Percentiles rank a stretch among this genome's conserved stretches.
Evolutionary conservation across 2,329 filamentous ascomycete species (phyloP).

Genomic region (Hortaea sp.): DNA sequence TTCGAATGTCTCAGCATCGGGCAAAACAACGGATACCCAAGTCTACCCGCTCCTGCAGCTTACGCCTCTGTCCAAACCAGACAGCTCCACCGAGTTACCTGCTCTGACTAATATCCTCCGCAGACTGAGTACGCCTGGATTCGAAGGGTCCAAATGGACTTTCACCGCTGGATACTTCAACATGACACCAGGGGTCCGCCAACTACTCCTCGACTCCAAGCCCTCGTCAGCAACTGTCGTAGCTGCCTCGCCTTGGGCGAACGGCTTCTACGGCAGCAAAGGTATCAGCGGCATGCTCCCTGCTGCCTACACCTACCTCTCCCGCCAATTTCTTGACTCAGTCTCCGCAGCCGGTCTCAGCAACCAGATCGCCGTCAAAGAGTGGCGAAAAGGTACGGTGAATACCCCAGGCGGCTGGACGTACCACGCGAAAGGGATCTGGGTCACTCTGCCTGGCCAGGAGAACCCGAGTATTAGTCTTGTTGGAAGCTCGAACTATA

Average conservation of each 20-base stretch:
- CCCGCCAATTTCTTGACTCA: conserved; percentile 65
- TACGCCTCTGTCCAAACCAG: conserved; percentile 68
- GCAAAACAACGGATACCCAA: conserved; percentile 49
- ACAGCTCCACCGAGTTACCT: conserved; percentile 81
- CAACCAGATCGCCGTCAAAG: conserved; percentile 60
- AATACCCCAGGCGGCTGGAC: conserved; percentile 82
- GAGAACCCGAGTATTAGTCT: conserved; percentile 65
- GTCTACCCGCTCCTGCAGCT: conserved; percentile 84
- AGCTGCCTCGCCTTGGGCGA: conserved; percentile 85
- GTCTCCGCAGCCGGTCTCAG: conserved; percentile 44
- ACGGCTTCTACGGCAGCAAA: conserved; percentile 84
- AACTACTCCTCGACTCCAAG: conserved; percentile 65
- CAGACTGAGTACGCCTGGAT: conserved; percentile 50
- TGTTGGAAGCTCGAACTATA: conserved; percentile 91
- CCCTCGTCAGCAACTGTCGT: conserved; percentile 69
- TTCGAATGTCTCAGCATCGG: conserved; percentile 8
- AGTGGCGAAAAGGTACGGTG: conserved; percentile 79
- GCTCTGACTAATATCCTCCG: conserved; percentile 66
- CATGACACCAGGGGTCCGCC: conserved; percentile 74
- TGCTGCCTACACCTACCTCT: conserved; percentile 82
- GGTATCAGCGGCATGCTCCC: conserved; percentile 86
- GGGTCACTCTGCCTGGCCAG: conserved; percentile 62
- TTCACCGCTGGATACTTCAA: conserved; percentile 99
- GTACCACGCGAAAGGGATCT: conserved; percentile 94
- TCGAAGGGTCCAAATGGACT: conserved; percentile 70